Evolutionary conservation across 2,329 filamentous ascomycete species (phyloP).

Genomic region (Hypoxylon sp.): DNA sequence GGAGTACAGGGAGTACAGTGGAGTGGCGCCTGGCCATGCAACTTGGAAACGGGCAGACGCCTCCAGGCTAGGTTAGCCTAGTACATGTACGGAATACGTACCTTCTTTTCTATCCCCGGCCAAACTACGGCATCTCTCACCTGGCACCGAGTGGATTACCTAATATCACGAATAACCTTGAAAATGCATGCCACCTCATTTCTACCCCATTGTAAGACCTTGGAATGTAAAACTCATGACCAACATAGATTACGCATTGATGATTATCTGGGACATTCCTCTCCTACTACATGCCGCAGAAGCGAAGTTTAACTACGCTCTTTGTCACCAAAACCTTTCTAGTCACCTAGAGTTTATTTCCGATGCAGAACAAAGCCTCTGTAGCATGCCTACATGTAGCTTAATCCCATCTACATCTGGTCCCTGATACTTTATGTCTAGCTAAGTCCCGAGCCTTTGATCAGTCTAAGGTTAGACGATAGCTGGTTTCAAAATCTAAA

Average conservation of each 20-base stretch:
- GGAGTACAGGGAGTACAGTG: not conserved
- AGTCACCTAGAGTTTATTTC: not conserved
- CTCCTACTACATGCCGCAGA: not conserved
- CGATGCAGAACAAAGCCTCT: not conserved
- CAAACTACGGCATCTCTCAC: conserved; percentile 39
- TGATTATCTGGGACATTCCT: not conserved
- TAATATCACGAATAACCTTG: not conserved
- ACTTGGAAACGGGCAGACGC: too few relatives aligned
- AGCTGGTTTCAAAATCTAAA: not conserved
- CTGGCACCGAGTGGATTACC: not conserved
- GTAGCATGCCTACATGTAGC: not conserved
- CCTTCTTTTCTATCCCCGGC: conserved; percentile 17
- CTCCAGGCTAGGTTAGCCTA: too few relatives aligned
- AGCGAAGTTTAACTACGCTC: not conserved
- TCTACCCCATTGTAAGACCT: too few relatives aligned
- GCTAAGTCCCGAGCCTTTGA: not conserved
- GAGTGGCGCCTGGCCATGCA: not conserved
- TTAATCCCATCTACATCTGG: not conserved
- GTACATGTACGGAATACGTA: too few relatives aligned
- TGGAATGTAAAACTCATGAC: not conserved
- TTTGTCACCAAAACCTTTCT: not conserved
- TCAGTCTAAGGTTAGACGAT: not conserved
- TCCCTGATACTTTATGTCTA: too few relatives aligned
- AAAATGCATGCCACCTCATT: not conserved
- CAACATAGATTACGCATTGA: not conserved